Conservation (phyloP, 208 protist species). For the Phytomonas sp. region DNA sequence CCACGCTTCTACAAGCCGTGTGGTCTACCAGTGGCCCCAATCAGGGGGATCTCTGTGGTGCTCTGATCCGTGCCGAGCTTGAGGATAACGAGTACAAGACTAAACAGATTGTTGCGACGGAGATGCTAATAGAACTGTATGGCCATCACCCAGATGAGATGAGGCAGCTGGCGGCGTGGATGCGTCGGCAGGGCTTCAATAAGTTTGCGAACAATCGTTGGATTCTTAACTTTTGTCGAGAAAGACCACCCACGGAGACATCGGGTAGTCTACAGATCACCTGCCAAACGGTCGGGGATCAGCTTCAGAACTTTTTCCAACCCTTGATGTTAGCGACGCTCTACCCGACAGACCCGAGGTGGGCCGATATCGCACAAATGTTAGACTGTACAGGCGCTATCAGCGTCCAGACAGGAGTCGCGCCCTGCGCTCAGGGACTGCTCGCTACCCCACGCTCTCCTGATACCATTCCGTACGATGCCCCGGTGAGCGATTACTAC, state of each 20-base stretch:
- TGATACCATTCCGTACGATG: constrained; percentile 30
- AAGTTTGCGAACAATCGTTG: constrained; percentile 22
- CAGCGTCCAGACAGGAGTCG: constrained; percentile 69
- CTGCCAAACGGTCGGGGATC: constrained; percentile 57
- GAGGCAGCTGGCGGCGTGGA: constrained; percentile 60
- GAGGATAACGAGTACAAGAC: constrained; percentile 68
- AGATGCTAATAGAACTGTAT: constrained; percentile 62
- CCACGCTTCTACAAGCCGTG: constrained; percentile 65
- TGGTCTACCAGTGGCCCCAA: constrained; percentile 64
- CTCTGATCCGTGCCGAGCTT: constrained; percentile 70
- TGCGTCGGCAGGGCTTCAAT: constrained; percentile 78
- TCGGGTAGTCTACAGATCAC: constrained; percentile 36
- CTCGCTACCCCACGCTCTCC: constrained; percentile 30
- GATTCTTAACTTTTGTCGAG: neutral
- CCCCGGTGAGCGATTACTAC: constrained; percentile 90
- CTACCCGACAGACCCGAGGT: constrained; percentile 70
- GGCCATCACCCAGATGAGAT: constrained; percentile 72
- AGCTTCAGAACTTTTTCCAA: constrained; percentile 95
- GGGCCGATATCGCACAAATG: constrained; percentile 91
- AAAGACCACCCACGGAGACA: constrained; percentile 12
- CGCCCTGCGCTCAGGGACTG: constrained; percentile 45
- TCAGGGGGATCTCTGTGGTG: constrained; percentile 69
- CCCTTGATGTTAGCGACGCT: constrained; percentile 97
- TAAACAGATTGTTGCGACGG: constrained; percentile 49
- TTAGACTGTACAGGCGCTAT: constrained; percentile 93